Base-by-base conservation (phyloP, 805 yeast species). In the Hanseniaspora occidentalis region DNA sequence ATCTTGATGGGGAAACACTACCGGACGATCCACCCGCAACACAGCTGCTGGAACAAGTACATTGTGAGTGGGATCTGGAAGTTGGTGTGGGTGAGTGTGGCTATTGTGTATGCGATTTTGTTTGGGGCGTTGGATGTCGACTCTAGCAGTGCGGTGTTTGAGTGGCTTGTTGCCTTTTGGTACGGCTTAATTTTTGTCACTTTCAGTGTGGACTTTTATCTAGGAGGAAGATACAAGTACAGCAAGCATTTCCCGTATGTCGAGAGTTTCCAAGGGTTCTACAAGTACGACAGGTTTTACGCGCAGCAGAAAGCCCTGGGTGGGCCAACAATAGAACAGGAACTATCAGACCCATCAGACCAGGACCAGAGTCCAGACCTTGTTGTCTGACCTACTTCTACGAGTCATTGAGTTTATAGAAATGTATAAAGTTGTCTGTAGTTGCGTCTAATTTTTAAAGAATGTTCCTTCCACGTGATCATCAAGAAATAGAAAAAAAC, bases 111-210 rank as follows among this genome's bases (percentile, higher is more conserved):
- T 53, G 95, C 89, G 2, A 58, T 80, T 20, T 67, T 73, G 24
- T 89, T 84, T 47, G 85, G 75, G n/a, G 67, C 58, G 3, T 53
- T 61, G 38, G 51, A 61, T 6, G 52, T 61, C 29, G 64, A 70
- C 46, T 71, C 70, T 3, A 63, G 69, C 24, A 68, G 77, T 31
- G 86, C 86, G 0, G 64, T 68, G 17, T 75, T 81, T 54, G 97
- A 89, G 60, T 89, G 97, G 97, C 54, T 77, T 3, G 60, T 88
- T 34, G 77, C 89, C n/a, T 88, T 78, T 60, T 78, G 84, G 76
- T 88, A 82, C 54, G 92, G 94, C 3, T 50, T 79, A 25, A 65
- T 82, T 45, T 71, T 79, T 47, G 53, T 79, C 3, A 61, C 78
- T 42, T 67, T 88, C 57, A 63, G 81, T 2, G 67, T 73, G 44